Evolutionary conservation across 2,329 filamentous ascomycete species (phyloP), one percentile per base, ranked within the genome.

Genomic region (Tympanopsis confertula): DNA sequence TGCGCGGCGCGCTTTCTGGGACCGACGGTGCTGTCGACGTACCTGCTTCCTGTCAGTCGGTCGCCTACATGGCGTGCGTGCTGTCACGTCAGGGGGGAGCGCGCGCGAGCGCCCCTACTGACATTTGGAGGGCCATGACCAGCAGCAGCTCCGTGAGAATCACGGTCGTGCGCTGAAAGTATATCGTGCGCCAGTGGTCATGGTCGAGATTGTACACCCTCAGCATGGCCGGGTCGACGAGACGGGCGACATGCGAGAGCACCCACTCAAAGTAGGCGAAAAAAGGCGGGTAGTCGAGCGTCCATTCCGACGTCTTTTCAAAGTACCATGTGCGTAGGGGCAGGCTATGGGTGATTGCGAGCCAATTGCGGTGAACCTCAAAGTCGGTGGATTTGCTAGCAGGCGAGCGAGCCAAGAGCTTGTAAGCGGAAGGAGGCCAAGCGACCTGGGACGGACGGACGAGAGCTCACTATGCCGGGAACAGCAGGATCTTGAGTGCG

Each of bases 301-400:
- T 98, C 91, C 91, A 98, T 86, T 96, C 86, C 41, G 91, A 98
- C 2, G 88, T 94, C 63, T 88, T 82, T 69, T 33, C 91, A 55
- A 82, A 88, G 62, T 98, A 98, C 91, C 91, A 98, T 48, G 91
- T 70, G 57, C 83, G 78, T 37, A 88, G 62, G 3, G 89, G 85
- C 15, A 96, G 71, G 44, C 84, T 94, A 61, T 94, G 71, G 4
- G 91, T 96, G 49, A 96, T 86, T 44, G 91, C 91, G 29, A 98
- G 78, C 91, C 91, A 98, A 66, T 98, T 98, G 47, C 91, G 81
- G 62, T 98, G 91, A 39, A 98, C 91, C 61, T 98, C 91, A 52
- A 98, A 98, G 59, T 98, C 91, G 49, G 91, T 98, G 4, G 91
- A 98, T 69, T 94, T 95, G 69, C 88, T 95, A 15, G 7, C 28